Base-by-base conservation (phyloP, 1,284 basidiomycete genomes). In the Vanrija humicola region DNA sequence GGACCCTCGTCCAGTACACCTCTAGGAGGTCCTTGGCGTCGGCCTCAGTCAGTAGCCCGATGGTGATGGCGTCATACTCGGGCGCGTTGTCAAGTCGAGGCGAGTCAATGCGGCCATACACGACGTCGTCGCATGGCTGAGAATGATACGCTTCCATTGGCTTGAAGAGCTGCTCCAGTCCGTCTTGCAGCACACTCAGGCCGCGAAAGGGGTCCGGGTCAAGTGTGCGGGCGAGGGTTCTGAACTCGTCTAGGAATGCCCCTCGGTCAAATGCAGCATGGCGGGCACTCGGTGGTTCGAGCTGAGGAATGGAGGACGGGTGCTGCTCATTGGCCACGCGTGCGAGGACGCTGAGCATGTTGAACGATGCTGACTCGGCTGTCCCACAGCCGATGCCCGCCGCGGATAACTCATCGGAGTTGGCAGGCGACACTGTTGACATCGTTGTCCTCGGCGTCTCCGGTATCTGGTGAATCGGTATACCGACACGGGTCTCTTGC, bases 311-410 rank as follows among this genome's bases (percentile, higher is more conserved):
- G 0, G 38, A 5, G 1, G 38, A 43, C 19, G 49, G 53, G 10
- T 53, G 57, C 57, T 58, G 49, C 25, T 63, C 56, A 43, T 59
- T 50, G 8, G 62, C 62, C 4, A 61, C 62, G 15, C 56, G 48
- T 3, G 62, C 58, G 8, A 63, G 52, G 7, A 63, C 59, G 26
- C 55, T 61, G 6, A 63, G 50, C 59, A 63, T 61, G 50, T 63
- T 63, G 49, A 48, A 48, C 39, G 48, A 52, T 7, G 38, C 38
- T 3, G 38, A 29, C 12, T 15, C 23, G 3, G 25, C 38, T 6
- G 6, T 39, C 15, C 5, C 9, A 12, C 25, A 23, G n/a, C 25
- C 45, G 3, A 23, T 4, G 26, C 25, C 26, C 16, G 4, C n/a
- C 6, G 23, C 47, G 18, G 38, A 28, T 28, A 28, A 46, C n/a